Conservation (phyloP, 2,329 filamentous ascomycete genomes). For the Aspergillus ibericus region DNA sequence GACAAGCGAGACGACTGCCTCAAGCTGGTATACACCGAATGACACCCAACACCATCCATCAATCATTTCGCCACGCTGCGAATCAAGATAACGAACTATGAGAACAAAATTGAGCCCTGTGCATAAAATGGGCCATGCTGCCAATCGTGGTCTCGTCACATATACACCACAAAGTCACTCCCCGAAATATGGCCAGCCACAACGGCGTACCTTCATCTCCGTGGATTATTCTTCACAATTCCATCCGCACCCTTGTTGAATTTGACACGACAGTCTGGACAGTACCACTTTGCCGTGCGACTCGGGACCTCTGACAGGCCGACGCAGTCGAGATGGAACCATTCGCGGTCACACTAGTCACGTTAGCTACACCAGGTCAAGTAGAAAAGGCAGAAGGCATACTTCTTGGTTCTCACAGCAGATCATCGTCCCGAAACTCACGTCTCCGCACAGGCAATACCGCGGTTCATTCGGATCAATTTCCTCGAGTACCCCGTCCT, state of each 20-base stretch:
- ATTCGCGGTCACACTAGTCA: conserved; percentile 61
- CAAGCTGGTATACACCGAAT: background rate
- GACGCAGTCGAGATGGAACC: conserved; percentile 66
- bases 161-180: background rate
- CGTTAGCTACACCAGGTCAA: conserved; percentile 16
- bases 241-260: conserved; percentile 44
- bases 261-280: conserved; percentile 60
- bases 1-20: background rate
- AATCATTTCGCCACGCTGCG: conserved; percentile 14
- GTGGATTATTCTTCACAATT: conserved; percentile 38
- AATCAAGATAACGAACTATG: conserved; percentile 7
- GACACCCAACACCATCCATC: background rate
- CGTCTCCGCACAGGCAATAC: conserved; percentile 66
- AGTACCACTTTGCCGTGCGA: conserved; percentile 66
- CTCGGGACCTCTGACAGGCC: conserved; percentile 58
- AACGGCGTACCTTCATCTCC: conserved; percentile 26
- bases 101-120: conserved; percentile 1
- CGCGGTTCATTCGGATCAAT: conserved; percentile 63
- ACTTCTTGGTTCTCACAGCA: conserved; percentile 63
- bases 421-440: conserved; percentile 66
- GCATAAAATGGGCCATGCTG: background rate
- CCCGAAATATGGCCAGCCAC: background rate
- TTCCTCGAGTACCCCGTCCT: conserved; percentile 50
- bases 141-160: conserved; percentile 3
- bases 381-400: conserved; percentile 20